A percentile compares a stretch with the other conserved stretches of the same genome.
Evolutionary conservation across 129 eudicot genomes (phyloP).

Genomic region (Logfia minima): DNA sequence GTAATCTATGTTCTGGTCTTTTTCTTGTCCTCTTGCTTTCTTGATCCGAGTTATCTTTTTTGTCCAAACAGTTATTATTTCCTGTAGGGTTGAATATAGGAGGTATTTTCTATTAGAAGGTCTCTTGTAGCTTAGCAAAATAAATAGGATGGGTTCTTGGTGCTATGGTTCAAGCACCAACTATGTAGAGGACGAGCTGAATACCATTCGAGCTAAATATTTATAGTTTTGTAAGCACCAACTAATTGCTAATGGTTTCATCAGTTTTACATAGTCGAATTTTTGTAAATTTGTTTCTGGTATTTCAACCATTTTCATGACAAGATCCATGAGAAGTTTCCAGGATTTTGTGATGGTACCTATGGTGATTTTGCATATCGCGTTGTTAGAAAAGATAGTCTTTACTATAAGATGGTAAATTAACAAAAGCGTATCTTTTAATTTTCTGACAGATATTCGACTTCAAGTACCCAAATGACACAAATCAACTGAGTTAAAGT

Average conservation of each 20-base stretch:
- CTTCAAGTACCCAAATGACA: too few relatives aligned
- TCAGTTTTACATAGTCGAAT: background rate
- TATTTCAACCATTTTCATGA: background rate
- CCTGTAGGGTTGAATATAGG: slow-evolving; percentile 11
- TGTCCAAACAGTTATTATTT: slow-evolving; percentile 7
- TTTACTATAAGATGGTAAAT: too few relatives aligned
- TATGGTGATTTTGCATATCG: background rate
- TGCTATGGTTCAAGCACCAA: slow-evolving; percentile 2
- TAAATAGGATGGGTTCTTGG: slow-evolving; percentile 17
- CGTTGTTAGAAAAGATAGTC: background rate
- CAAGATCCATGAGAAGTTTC: background rate
- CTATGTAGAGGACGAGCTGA: slow-evolving; percentile 26
- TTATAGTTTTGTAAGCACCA: slow-evolving; percentile 13
- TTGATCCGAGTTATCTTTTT: slow-evolving; percentile 15
- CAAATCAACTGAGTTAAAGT: too few relatives aligned
- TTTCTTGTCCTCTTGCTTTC: slow-evolving; percentile 29
- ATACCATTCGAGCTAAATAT: slow-evolving; percentile 18
- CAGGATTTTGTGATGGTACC: background rate
- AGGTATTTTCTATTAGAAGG: background rate
- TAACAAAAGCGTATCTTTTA: too few relatives aligned
- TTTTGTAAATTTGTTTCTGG: background rate
- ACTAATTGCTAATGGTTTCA: slow-evolving; percentile 15
- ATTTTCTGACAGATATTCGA: too few relatives aligned
- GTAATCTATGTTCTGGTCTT: slow-evolving; percentile 55
- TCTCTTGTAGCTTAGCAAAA: slow-evolving; percentile 27